These are phyloP conservation scores for Russula brevipes DNA, from an alignment of 768 basidiomycete genomes.

Conservation along the genomic window DNA sequence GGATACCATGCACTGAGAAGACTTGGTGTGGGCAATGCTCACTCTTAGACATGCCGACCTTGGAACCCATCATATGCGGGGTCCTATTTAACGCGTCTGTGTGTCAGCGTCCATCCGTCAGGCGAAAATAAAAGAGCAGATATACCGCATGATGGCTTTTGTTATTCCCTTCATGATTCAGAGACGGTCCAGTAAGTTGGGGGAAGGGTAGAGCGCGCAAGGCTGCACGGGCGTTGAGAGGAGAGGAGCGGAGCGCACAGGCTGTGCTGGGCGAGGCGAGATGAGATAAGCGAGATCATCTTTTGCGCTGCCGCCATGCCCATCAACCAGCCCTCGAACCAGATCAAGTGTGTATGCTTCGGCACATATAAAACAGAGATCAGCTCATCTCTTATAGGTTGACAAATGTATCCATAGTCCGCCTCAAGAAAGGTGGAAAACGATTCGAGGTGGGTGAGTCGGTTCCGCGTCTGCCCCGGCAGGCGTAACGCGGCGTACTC, in stretches of 20 bases:
- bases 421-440: constrained; percentile 95
- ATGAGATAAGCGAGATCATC: constrained; percentile 12
- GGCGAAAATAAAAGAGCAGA: neutral
- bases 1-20: no score
- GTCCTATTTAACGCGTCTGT: constrained; percentile 48
- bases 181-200: neutral
- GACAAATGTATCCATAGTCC: constrained; percentile 95
- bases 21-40: constrained; percentile 19
- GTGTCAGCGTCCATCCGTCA: neutral
- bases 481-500: neutral
- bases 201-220: neutral
- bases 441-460: constrained; percentile 78
- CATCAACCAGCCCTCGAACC: constrained; percentile 83
- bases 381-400: constrained; percentile 46
- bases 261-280: neutral
- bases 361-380: neutral
- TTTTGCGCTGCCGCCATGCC: constrained; percentile 32
- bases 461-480: neutral
- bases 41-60: constrained; percentile 94
- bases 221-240: neutral
- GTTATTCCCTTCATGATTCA: constrained; percentile 63
- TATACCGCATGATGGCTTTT: constrained; percentile 72
- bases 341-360: constrained; percentile 37
- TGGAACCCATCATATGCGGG: constrained; percentile 82
- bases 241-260: no score